Conservation (phyloP, 1,284 basidiomycete genomes). For the Leccinum fallax region DNA sequence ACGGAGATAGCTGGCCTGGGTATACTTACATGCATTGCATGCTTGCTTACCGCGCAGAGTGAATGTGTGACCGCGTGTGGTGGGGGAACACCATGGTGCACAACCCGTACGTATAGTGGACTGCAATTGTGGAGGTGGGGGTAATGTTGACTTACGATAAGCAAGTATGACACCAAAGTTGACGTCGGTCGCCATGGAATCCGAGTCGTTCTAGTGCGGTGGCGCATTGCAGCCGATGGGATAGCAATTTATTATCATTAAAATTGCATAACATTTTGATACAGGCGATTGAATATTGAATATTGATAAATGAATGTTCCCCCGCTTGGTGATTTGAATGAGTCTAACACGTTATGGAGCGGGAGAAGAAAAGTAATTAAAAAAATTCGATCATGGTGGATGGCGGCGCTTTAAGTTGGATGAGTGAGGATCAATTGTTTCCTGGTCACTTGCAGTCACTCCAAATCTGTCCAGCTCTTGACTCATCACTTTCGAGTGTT, state of each 20-base stretch:
- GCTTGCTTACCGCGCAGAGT: background rate
- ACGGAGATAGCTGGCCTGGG: conserved; percentile 8
- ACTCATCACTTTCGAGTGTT: background rate
- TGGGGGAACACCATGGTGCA: background rate
- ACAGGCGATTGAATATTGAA: background rate
- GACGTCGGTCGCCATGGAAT: background rate
- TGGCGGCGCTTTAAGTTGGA: too few species aligned
- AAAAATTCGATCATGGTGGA: too few species aligned
- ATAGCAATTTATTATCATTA: background rate
- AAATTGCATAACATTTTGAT: background rate
- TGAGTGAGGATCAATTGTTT: too few species aligned
- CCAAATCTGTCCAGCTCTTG: background rate
- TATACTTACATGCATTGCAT: background rate
- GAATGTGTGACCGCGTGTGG: background rate
- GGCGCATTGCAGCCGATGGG: background rate
- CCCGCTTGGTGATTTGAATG: background rate
- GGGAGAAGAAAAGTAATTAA: background rate
- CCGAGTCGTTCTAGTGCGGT: background rate
- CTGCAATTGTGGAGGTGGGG: background rate
- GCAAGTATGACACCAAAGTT: background rate
- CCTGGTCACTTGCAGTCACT: too few species aligned
- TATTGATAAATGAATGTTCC: background rate
- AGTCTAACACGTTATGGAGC: background rate
- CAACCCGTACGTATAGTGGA: too few species aligned
- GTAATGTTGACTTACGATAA: background rate